A percentile compares a stretch with the other conserved stretches of the same genome.
These are phyloP conservation scores for Cystoderma amianthinum DNA, from an alignment of 768 basidiomycete species.

Conservation along the genomic window DNA sequence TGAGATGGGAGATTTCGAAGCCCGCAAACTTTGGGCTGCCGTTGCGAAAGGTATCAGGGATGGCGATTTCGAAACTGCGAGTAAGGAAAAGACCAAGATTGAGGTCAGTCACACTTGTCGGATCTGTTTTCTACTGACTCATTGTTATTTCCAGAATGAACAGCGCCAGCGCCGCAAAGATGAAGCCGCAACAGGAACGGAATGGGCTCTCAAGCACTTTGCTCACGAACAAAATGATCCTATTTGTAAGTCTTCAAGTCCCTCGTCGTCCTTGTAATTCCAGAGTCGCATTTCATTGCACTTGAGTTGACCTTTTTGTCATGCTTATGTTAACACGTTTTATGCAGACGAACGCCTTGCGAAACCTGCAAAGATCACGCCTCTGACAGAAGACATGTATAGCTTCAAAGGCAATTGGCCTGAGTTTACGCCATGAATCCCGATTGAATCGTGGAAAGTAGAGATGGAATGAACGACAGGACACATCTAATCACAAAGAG, in stretches of 20 bases:
- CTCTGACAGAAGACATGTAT: conserved; percentile 73
- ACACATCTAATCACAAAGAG: too few relatives aligned
- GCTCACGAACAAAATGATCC: conserved; percentile 61
- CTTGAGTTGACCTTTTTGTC: too few relatives aligned
- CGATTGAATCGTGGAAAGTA: too few relatives aligned
- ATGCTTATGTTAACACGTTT: too few relatives aligned
- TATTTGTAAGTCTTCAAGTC: conserved; percentile 69
- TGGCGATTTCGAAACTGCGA: conserved; percentile 89
- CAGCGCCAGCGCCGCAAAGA: conserved; percentile 86
- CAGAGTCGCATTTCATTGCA: conserved; percentile 1
- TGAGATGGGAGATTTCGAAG: conserved; percentile 79
- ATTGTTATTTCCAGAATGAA: conserved; percentile 56
- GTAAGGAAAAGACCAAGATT: conserved; percentile 81
- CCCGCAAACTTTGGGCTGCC: conserved; percentile 72
- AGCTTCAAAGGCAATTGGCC: conserved; percentile 62
- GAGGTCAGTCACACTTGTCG: conserved; percentile 50
- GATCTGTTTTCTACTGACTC: neutral
- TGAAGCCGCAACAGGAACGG: conserved; percentile 62
- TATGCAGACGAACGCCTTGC: conserved; percentile 60
- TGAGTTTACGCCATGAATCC: too few relatives aligned
- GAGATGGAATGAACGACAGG: too few relatives aligned
- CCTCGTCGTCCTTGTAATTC: conserved; percentile 8
- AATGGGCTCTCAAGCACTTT: conserved; percentile 80
- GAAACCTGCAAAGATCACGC: conserved; percentile 50
- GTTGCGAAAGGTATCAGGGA: conserved; percentile 90